phyloP scores from a whole-genome alignment of 345 rosid genomes.

The Bruguiera sexangula region DNA sequence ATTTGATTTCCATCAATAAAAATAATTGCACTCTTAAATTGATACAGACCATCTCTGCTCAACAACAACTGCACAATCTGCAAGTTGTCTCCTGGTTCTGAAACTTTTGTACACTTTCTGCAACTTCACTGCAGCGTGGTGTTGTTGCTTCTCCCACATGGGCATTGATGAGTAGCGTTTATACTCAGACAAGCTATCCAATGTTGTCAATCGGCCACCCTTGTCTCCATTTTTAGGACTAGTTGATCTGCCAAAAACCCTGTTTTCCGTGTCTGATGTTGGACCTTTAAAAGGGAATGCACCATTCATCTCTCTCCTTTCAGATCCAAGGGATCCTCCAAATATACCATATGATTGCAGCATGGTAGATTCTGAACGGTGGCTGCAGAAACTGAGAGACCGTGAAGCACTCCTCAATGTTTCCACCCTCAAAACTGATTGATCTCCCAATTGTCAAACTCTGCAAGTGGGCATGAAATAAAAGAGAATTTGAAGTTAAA shows the following conservation, averaged over 20 bases:
- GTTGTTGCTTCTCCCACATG: constrained; percentile 18
- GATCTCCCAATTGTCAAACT: constrained; percentile 32
- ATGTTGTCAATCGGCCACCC: constrained; percentile 16
- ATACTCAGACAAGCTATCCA: constrained; percentile 16
- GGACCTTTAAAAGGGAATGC: constrained; percentile 25
- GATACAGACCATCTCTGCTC: constrained; percentile 85
- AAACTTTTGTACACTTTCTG: constrained; percentile 94
- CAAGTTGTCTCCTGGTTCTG: constrained; percentile 80
- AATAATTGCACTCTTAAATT: neutral
- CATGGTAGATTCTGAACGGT: constrained; percentile 28
- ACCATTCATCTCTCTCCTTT: constrained; percentile 28
- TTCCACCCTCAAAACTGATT: constrained; percentile 21
- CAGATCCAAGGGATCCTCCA: constrained; percentile 34
- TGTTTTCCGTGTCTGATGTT: constrained; percentile 30
- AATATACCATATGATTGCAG: constrained; percentile 27
- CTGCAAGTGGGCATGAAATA: constrained; percentile 24
- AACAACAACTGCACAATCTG: constrained; percentile 88
- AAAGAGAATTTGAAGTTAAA: neutral
- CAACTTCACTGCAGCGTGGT: constrained; percentile 70
- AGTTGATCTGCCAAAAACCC: constrained; percentile 18
- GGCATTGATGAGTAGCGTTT: constrained; percentile 5
- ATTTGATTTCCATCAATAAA: neutral
- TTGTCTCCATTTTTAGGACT: constrained; percentile 28
- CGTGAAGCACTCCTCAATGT: constrained; percentile 28
- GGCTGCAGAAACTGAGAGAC: constrained; percentile 41